These are phyloP conservation scores for Ochromonadaceae sp. DNA, from an alignment of 352 stramenopile species.

Conservation along the genomic window DNA sequence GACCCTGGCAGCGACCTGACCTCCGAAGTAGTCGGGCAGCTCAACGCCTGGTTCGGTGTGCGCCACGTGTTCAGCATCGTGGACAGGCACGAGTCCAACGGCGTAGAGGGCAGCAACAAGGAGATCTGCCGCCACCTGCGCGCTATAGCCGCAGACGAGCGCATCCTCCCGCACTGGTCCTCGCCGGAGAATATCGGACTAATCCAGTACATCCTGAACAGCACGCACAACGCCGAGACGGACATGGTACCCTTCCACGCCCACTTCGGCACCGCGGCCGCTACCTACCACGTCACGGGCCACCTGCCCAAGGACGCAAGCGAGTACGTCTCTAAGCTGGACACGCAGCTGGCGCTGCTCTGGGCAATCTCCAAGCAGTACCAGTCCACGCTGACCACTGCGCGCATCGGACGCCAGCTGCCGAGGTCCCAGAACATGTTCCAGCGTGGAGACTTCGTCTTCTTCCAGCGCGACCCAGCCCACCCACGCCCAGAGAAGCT, in stretches of 20 bases:
- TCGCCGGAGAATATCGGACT: not conserved
- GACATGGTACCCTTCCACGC: not conserved
- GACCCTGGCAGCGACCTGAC: not conserved
- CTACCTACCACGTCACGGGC: no score
- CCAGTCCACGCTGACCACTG: no score
- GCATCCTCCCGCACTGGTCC: not conserved
- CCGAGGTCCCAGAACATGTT: not conserved
- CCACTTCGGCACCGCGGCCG: not conserved
- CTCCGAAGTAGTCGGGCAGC: not conserved
- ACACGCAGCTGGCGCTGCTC: no score
- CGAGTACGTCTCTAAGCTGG: no score
- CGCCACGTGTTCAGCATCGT: not conserved
- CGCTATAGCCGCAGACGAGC: not conserved
- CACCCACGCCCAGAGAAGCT: not conserved
- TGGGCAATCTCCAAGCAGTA: no score
- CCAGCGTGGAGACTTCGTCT: constrained; percentile 11
- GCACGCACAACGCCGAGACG: not conserved
- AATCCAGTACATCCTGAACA: constrained; percentile 5
- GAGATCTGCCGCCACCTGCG: not conserved
- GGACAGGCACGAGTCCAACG: constrained; percentile 7
- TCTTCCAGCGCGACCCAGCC: not conserved
- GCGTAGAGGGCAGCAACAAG: not conserved
- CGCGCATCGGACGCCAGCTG: no score
- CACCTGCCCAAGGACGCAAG: no score
- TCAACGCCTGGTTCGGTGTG: not conserved